These are phyloP conservation scores for Sechiopsis laciniata DNA, from an alignment of 306 rosid species.

Conservation along the genomic window DNA sequence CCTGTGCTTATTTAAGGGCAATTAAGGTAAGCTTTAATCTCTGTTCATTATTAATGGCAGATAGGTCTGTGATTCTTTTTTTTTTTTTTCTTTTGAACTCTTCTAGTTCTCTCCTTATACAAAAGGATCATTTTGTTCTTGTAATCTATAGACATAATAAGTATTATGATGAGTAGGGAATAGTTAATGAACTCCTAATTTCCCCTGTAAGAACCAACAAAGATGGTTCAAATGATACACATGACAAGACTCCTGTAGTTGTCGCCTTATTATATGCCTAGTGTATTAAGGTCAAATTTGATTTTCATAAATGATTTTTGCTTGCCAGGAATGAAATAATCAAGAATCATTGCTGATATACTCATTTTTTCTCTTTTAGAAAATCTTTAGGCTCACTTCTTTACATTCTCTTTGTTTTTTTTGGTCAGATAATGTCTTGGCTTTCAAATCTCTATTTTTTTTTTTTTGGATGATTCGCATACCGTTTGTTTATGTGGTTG, in stretches of 20 bases:
- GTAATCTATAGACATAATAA: slow-evolving; percentile 32
- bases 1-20: slow-evolving; percentile 9
- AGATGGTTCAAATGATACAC: slow-evolving; percentile 38
- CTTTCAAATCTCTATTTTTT: neutral
- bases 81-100: neutral
- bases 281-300: slow-evolving; percentile 3
- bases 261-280: neutral
- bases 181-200: slow-evolving; percentile 25
- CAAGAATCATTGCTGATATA: too few relatives aligned
- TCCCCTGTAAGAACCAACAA: slow-evolving; percentile 48
- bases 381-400: neutral
- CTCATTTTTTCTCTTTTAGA: too few relatives aligned
- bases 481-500: too few relatives aligned
- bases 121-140: slow-evolving; percentile 47
- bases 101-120: slow-evolving; percentile 11
- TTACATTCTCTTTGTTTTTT: neutral
- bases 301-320: neutral
- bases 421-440: neutral
- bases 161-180: slow-evolving; percentile 33
- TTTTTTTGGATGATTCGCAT: neutral
- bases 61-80: slow-evolving; percentile 16
- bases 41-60: slow-evolving; percentile 14
- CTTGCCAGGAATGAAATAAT: too few relatives aligned
- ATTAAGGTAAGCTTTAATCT: slow-evolving; percentile 5
- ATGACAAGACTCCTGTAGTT: too few relatives aligned